phyloP scores from a whole-genome alignment of 495 filamentous ascomycete genomes.

The Sabuloglossum arenarium region DNA sequence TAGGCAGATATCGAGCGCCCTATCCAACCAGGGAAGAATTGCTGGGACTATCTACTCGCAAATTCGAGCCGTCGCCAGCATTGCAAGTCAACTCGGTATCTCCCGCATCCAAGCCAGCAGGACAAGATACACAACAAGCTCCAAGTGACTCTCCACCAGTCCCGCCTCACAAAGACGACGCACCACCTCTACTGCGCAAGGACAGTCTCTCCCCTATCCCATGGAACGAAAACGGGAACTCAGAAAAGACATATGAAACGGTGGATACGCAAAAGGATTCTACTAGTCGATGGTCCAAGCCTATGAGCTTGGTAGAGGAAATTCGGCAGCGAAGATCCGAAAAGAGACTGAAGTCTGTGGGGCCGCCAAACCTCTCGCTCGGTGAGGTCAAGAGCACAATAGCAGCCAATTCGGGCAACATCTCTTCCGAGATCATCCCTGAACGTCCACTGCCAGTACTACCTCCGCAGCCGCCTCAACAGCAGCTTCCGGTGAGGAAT shows the following conservation, averaged over 20 bases:
- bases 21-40: background rate
- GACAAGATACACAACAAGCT: background rate
- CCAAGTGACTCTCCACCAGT: background rate
- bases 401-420: background rate
- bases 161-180: background rate
- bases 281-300: background rate
- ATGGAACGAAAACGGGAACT: background rate
- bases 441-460: background rate
- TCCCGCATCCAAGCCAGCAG: background rate
- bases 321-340: slow-evolving; percentile 1
- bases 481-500: background rate
- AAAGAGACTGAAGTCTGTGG: background rate
- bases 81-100: background rate
- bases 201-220: background rate
- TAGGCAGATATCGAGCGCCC: background rate
- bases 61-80: background rate
- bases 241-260: background rate
- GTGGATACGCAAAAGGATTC: background rate
- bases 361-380: background rate
- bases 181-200: background rate
- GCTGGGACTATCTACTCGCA: background rate
- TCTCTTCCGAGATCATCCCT: background rate
- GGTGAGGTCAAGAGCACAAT: background rate
- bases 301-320: background rate
- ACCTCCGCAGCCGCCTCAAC: background rate